A percentile compares a stretch with the other conserved stretches of the same genome.
phyloP scores from a whole-genome alignment of 768 basidiomycete genomes.

The Polyporus arcularius region DNA sequence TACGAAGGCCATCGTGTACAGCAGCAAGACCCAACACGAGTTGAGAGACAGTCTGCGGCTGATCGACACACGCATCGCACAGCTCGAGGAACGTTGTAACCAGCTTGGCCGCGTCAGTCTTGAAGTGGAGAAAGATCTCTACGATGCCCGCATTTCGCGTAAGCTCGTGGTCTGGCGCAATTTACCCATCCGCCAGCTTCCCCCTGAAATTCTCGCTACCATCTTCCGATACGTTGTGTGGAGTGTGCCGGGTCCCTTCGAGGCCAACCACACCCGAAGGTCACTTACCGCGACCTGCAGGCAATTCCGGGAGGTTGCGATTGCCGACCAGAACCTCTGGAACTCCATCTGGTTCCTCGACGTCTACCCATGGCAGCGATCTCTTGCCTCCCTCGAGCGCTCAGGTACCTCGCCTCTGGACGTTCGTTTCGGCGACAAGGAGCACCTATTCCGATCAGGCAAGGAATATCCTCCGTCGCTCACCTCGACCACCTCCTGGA shows the following conservation, averaged over 20 bases:
- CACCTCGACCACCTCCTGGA: slow-evolving; percentile 53
- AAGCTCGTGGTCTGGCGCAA: slow-evolving; percentile 38
- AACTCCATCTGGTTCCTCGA: slow-evolving; percentile 68
- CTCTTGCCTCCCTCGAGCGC: slow-evolving; percentile 58
- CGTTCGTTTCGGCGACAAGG: slow-evolving; percentile 55
- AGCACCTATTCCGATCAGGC: slow-evolving; percentile 17
- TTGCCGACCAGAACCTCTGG: slow-evolving; percentile 30
- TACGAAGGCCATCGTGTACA: no score
- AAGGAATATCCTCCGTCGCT: slow-evolving; percentile 16
- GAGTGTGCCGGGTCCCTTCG: slow-evolving; percentile 35
- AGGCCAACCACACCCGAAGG: slow-evolving; percentile 42
- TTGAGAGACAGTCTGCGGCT: neutral
- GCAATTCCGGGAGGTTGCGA: slow-evolving; percentile 27
- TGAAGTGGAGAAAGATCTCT: slow-evolving; percentile 17
- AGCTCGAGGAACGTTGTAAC: slow-evolving; percentile 12
- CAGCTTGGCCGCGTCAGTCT: slow-evolving; percentile 20
- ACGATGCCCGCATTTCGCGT: slow-evolving; percentile 18
- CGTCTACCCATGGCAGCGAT: slow-evolving; percentile 47
- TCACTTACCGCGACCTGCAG: slow-evolving; percentile 60
- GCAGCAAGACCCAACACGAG: no score
- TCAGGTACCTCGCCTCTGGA: slow-evolving; percentile 58
- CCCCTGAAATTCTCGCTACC: slow-evolving; percentile 62
- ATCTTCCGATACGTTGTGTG: slow-evolving; percentile 65
- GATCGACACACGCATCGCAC: neutral
- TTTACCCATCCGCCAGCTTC: slow-evolving; percentile 64